These are phyloP conservation scores for Hypoxylon cercidicola DNA, from an alignment of 495 filamentous ascomycete species.

Conservation along the genomic window DNA sequence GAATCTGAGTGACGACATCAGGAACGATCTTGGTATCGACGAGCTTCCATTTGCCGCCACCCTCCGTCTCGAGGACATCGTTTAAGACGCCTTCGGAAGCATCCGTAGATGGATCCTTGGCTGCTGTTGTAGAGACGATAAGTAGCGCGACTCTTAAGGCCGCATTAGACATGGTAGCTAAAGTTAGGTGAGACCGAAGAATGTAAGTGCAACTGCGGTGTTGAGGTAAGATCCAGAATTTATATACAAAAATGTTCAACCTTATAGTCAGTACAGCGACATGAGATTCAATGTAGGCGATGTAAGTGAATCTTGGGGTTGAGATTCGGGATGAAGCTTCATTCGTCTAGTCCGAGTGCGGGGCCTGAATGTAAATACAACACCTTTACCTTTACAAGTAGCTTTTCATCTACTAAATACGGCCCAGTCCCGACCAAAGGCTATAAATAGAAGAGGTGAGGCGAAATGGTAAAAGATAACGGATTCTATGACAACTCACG, in stretches of 20 bases:
- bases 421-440: no score
- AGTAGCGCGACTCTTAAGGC: conserved; percentile 77
- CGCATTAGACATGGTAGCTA: conserved; percentile 48
- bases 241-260: background rate
- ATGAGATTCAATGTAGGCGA: conserved; percentile 5
- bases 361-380: conserved; percentile 11
- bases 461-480: no score
- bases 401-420: background rate
- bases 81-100: conserved; percentile 70
- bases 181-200: background rate
- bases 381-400: background rate
- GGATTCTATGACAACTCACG: no score
- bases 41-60: conserved; percentile 73
- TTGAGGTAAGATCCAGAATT: background rate
- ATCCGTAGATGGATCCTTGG: conserved; percentile 82
- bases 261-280: background rate
- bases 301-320: conserved; percentile 10
- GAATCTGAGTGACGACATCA: conserved; percentile 79
- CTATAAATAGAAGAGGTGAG: no score
- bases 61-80: conserved; percentile 72
- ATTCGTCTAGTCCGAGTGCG: conserved; percentile 24
- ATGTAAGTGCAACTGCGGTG: background rate
- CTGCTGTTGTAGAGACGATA: conserved; percentile 93
- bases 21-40: conserved; percentile 78
- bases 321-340: conserved; percentile 21